Evolutionary conservation across 768 basidiomycete genomes (phyloP), one percentile per base, ranked within the genome.

Genomic region (Podaxis sp.): DNA sequence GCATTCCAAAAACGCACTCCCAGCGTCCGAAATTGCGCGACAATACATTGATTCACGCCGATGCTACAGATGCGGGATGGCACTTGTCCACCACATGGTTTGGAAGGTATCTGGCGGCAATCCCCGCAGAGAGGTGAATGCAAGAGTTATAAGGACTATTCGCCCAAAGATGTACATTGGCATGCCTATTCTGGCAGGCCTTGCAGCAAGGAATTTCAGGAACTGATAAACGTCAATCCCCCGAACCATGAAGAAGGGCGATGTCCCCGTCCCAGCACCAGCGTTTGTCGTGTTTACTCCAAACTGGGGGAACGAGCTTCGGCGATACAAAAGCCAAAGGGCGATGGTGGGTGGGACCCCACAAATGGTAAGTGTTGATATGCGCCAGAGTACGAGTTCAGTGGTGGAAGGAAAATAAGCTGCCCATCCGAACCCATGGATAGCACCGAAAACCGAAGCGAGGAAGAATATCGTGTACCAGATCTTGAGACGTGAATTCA

Each of bases 341-440:
- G 58, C 58, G 13, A 64, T 29, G 11, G 50, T 59, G 25, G 46
- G 57, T 29, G 51, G 51, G n/a, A 64, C 46, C 3, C 49, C 38
- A 38, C 43, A 53, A 6, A 54, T 53, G 19, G 22, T 9, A 25
- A 61, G 33, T 3, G 49, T 54, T 3, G 63, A 56, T 11, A 58
- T 56, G 17, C 56, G 47, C 63, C 67, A 68, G 4, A 68, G 24
- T 17, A 40, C 49, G 1, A 55, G 38, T 24, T 68, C 67, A 6
- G 41, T 40, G 5, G 41, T 2, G 2, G 67, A 55, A 2, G 67
- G 58, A 27, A 69, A 69, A 17, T 59, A 37, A 27, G 63, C 62
- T 6, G 57, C 53, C 65, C 65, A 67, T 2, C 62, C 66, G 11
- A 65, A 60, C 43, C 59, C 65, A 46, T 69, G 67, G 3, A 69